Evolutionary conservation across 2,329 filamentous ascomycete species (phyloP).

Genomic region (Chrysosphaeria jannelii): DNA sequence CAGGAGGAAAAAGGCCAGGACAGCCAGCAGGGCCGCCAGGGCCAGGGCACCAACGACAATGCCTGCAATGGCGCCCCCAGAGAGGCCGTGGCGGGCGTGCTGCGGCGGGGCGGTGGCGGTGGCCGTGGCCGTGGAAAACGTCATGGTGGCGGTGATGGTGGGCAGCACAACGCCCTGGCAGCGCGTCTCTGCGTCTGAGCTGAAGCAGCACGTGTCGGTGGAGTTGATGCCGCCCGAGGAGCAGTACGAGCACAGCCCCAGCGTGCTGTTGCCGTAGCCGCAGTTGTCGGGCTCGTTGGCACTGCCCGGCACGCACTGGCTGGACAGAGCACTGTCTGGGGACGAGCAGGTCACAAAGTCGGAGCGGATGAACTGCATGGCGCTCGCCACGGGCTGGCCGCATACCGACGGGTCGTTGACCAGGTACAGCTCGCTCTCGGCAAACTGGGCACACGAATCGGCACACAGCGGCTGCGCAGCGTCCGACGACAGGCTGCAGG

Average conservation of each 20-base stretch:
- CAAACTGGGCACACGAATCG: slow-evolving; percentile 56
- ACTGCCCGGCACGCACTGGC: slow-evolving; percentile 42
- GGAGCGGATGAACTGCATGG: slow-evolving; percentile 51
- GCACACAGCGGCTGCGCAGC: slow-evolving; percentile 57
- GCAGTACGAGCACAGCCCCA: slow-evolving; percentile 72
- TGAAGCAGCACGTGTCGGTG: slow-evolving; percentile 85
- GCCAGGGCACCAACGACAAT: slow-evolving; percentile 58
- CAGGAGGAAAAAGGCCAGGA: slow-evolving; percentile 34
- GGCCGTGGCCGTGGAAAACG: slow-evolving; percentile 18
- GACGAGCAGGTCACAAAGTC: slow-evolving; percentile 78
- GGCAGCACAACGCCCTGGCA: slow-evolving; percentile 58
- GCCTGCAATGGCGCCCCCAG: slow-evolving; percentile 71
- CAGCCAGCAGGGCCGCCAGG: slow-evolving; percentile 37
- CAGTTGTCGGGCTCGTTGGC: slow-evolving; percentile 68
- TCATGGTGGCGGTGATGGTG: slow-evolving; percentile 37
- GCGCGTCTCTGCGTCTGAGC: slow-evolving; percentile 38
- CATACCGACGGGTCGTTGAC: slow-evolving; percentile 47
- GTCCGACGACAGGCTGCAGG: slow-evolving; percentile 34
- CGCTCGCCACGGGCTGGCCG: slow-evolving; percentile 28
- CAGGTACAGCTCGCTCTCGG: slow-evolving; percentile 67
- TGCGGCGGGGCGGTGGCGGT: slow-evolving; percentile 6
- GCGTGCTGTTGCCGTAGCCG: slow-evolving; percentile 40
- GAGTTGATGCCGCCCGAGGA: slow-evolving; percentile 57
- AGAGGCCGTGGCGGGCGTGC: slow-evolving; percentile 17
- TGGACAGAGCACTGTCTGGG: slow-evolving; percentile 49